These are phyloP conservation scores for Ustulina deusta DNA, from an alignment of 2,329 filamentous ascomycete genomes.

Conservation along the genomic window DNA sequence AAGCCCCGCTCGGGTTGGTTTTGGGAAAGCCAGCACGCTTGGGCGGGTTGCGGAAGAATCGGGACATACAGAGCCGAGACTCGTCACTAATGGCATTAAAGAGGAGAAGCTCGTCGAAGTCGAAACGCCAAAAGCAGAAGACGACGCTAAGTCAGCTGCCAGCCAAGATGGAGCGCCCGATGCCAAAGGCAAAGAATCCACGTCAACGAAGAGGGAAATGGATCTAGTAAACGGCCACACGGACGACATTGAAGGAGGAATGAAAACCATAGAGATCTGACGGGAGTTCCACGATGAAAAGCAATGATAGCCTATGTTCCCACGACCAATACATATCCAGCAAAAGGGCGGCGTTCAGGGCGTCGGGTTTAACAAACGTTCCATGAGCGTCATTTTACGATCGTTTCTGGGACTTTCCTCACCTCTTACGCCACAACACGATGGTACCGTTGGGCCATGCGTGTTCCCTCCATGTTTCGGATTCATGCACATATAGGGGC, in stretches of 20 bases:
- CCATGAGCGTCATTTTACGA: slow-evolving; percentile 38
- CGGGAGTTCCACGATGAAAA: slow-evolving; percentile 44
- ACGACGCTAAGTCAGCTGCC: slow-evolving; percentile 54
- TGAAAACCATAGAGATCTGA: slow-evolving; percentile 74
- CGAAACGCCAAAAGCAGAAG: slow-evolving; percentile 63
- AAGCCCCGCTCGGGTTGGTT: slow-evolving; percentile 74
- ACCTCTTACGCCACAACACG: slow-evolving; percentile 6
- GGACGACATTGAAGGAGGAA: slow-evolving; percentile 61
- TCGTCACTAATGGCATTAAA: slow-evolving; percentile 54
- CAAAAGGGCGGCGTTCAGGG: slow-evolving; percentile 47
- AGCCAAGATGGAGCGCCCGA: slow-evolving; percentile 46
- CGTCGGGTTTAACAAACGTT: slow-evolving; percentile 39
- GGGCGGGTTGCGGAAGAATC: slow-evolving; percentile 80
- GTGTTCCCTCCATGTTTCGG: slow-evolving; percentile 26
- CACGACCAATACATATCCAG: slow-evolving; percentile 47
- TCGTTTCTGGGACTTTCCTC: slow-evolving; percentile 28
- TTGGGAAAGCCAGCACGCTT: slow-evolving; percentile 77
- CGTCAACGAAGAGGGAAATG: slow-evolving; percentile 47
- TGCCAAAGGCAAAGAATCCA: slow-evolving; percentile 54
- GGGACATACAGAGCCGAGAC: slow-evolving; percentile 47
- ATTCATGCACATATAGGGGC: slow-evolving; percentile 31
- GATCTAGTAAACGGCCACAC: slow-evolving; percentile 57
- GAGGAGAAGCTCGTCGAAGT: slow-evolving; percentile 67
- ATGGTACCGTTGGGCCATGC: slow-evolving; percentile 28
- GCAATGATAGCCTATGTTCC: slow-evolving; percentile 46